These are phyloP conservation scores for Macrophomina tecta DNA, from an alignment of 2,329 filamentous ascomycete genomes.

Conservation along the genomic window DNA sequence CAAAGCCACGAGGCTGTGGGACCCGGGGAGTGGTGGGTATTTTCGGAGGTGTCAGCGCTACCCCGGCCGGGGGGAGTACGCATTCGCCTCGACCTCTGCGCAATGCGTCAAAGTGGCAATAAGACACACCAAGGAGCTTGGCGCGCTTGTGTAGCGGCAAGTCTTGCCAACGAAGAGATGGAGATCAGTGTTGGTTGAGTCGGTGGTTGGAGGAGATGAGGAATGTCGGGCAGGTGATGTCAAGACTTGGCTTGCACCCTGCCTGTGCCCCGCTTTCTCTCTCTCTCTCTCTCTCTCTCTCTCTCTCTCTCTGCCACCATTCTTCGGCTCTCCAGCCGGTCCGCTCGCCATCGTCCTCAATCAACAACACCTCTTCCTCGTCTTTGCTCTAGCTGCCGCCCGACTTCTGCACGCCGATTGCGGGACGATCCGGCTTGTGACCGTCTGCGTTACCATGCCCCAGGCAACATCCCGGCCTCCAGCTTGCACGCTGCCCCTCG, in stretches of 20 bases:
- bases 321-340: slow-evolving; percentile 22
- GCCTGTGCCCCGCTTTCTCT: no score
- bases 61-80: neutral
- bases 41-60: slow-evolving; percentile 19
- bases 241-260: neutral
- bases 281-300: neutral
- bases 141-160: neutral
- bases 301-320: neutral
- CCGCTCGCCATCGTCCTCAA: neutral
- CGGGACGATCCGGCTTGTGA: slow-evolving; percentile 20
- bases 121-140: neutral
- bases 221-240: neutral
- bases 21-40: slow-evolving; percentile 19
- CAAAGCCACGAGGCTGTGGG: slow-evolving; percentile 17
- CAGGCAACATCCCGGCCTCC: neutral
- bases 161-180: neutral
- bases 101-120: neutral
- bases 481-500: neutral
- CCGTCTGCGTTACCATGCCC: neutral
- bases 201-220: neutral
- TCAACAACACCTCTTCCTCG: neutral
- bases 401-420: neutral
- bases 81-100: neutral
- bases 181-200: neutral
- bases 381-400: neutral